Conservation (phyloP, 352 stramenopile genomes). For the Phytophthora kernoviae region DNA sequence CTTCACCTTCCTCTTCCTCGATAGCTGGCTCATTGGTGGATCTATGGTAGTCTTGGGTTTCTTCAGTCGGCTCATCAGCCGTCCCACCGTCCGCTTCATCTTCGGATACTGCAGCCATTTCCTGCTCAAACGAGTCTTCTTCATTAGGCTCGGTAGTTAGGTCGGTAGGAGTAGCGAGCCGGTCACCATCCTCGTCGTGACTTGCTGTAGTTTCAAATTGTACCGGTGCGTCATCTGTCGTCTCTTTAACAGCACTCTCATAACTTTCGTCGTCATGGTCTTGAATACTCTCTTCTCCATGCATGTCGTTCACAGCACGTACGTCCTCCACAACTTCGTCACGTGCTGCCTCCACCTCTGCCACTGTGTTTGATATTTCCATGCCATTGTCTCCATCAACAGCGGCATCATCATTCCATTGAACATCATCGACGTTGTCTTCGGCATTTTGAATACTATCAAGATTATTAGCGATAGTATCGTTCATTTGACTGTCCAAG, state of each 20-base stretch:
- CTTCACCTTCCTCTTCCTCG: conserved; percentile 19
- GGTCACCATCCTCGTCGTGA: conserved; percentile 17
- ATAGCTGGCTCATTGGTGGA: conserved; percentile 4
- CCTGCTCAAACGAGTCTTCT: conserved; percentile 20
- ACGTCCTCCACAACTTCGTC: background rate
- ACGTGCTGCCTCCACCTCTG: background rate
- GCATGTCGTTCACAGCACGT: background rate
- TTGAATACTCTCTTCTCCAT: too few relatives aligned
- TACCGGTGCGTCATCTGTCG: conserved; percentile 2
- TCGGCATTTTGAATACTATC: conserved; percentile 16
- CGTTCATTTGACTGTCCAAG: conserved; percentile 47
- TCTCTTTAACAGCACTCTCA: background rate
- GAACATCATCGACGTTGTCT: background rate
- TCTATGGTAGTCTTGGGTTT: conserved; percentile 12
- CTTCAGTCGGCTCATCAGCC: conserved; percentile 1
- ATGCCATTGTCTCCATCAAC: conserved; percentile 2
- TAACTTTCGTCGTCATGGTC: conserved; percentile 1
- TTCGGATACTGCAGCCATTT: conserved; percentile 25
- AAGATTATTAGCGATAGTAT: conserved; percentile 5
- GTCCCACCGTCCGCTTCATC: conserved; percentile 13
- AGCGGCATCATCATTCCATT: background rate
- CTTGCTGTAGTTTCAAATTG: background rate
- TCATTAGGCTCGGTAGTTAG: conserved; percentile 2
- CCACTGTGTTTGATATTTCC: background rate
- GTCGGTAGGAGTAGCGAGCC: conserved; percentile 20